Evolutionary conservation across 2,329 filamentous ascomycete genomes (phyloP).

Genomic region (Fusarium sp.): DNA sequence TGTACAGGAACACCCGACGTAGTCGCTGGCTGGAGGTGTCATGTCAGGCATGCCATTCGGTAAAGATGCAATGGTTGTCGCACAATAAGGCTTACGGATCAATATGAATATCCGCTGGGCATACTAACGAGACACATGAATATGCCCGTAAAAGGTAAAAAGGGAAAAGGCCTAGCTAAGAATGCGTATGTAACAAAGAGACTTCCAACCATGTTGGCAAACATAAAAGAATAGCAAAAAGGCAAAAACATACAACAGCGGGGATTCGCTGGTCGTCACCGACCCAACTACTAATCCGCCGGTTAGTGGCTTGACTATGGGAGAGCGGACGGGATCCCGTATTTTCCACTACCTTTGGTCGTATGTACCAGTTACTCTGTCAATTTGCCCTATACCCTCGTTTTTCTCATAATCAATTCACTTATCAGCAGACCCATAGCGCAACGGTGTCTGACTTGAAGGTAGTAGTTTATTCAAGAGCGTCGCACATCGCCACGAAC

Average conservation of each 20-base stretch:
- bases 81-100: neutral
- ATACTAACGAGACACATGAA: neutral
- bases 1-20: neutral
- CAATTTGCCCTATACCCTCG: rapidly evolving
- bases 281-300: neutral
- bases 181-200: neutral
- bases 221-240: neutral
- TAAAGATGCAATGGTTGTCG: neutral
- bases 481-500: neutral
- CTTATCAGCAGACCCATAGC: neutral
- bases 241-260: neutral
- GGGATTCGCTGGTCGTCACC: neutral
- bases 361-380: neutral
- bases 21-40: neutral
- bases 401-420: neutral
- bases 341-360: slow-evolving; percentile 29
- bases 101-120: neutral
- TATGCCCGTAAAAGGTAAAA: neutral
- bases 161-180: neutral
- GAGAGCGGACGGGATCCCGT: slow-evolving; percentile 18
- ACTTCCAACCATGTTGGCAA: neutral
- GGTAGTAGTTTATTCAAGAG: neutral
- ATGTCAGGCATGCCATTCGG: neutral
- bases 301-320: neutral
- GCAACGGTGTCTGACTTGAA: neutral